Evolutionary conservation across 1,284 basidiomycete species (phyloP), one percentile per base, ranked within the genome.

Genomic region (Fistulina hepatica): DNA sequence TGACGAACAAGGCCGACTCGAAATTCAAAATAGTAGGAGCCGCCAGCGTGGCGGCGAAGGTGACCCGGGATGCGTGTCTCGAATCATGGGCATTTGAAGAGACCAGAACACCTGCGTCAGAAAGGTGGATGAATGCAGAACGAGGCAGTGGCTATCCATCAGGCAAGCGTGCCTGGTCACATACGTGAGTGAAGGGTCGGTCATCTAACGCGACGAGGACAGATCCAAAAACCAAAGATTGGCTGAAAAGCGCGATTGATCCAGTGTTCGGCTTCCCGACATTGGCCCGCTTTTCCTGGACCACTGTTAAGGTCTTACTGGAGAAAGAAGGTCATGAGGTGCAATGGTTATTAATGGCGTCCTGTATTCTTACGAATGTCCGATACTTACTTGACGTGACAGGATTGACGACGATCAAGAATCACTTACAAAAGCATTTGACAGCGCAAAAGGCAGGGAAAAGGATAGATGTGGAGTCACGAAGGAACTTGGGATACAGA

Each of bases 1-100:
- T 98, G 10, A 77, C 82, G 13, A 78, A 78, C 20, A 97, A 98
- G 61, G 94, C 94, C 11, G 94, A 98, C 57, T 83, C 83, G 13
- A 80, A 91, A 48, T 98, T 81, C 70, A 95, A 93, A 51, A 92
- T 98, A 45, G 95, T 98, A 40, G 86, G 91, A 15, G 94, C 94
- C 5, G 95, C 94, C 2, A 92, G 86, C 56, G 90, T 98, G 21
- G 88, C 92, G 4, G 94, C 94, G 4, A 98, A 98, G 60, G 92
- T 93, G 17, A 98, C 94, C 0, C 69, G 94, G 45, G 94, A 98
- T 53, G 73, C 81, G 4, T 92, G 90, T 60, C 68, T 98, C 15
- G 82, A 94, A 38, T 69, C 71, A 8, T 98, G 94, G 94, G 49
- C 65, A 19, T 86, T 76, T 46, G 78, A 83, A 52, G 83, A 86